Conservation (phyloP, 2,329 filamentous ascomycete species). For the Neoarthrinium moseri region DNA sequence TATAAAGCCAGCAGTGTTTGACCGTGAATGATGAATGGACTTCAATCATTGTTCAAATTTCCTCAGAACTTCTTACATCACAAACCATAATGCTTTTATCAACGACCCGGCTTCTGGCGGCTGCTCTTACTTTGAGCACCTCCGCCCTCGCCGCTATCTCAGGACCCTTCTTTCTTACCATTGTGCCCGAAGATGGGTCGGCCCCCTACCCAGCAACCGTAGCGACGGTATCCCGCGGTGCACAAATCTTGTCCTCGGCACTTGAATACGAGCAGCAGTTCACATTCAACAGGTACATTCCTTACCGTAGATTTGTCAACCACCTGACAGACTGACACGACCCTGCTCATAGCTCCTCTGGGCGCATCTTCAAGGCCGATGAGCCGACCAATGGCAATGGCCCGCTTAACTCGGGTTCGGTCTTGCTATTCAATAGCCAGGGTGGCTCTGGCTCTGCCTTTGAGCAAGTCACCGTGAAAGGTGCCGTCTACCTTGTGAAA, state of each 20-base stretch:
- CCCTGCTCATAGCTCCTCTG: not conserved
- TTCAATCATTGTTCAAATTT: not conserved
- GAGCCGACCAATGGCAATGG: slow-evolving; percentile 1
- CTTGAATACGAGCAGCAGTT: slow-evolving; percentile 5
- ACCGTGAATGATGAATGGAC: not conserved
- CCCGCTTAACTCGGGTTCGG: not conserved
- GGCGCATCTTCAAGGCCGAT: slow-evolving; percentile 3
- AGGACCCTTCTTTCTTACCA: slow-evolving; percentile 5
- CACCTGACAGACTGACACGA: too few species aligned
- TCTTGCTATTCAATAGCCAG: not conserved
- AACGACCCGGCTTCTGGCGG: not conserved
- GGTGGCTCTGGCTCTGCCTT: not conserved
- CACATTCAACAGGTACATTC: slow-evolving; percentile 1
- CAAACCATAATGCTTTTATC: slow-evolving; percentile 1
- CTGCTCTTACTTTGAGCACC: slow-evolving; percentile 1
- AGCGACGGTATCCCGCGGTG: slow-evolving; percentile 2
- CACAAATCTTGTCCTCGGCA: slow-evolving; percentile 5
- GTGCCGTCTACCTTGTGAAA: not conserved
- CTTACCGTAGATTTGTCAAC: too few species aligned
- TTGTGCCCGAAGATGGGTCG: slow-evolving; percentile 3
- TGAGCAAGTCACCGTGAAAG: slow-evolving; percentile 1
- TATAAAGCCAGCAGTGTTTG: not conserved
- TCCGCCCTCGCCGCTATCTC: not conserved
- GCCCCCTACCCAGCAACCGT: slow-evolving; percentile 3
- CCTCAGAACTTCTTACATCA: not conserved